Percentiles rank a stretch among this genome's conserved stretches.
These are phyloP conservation scores for Aspergillus neoniger DNA, from an alignment of 2,329 filamentous ascomycete species.

Conservation along the genomic window DNA sequence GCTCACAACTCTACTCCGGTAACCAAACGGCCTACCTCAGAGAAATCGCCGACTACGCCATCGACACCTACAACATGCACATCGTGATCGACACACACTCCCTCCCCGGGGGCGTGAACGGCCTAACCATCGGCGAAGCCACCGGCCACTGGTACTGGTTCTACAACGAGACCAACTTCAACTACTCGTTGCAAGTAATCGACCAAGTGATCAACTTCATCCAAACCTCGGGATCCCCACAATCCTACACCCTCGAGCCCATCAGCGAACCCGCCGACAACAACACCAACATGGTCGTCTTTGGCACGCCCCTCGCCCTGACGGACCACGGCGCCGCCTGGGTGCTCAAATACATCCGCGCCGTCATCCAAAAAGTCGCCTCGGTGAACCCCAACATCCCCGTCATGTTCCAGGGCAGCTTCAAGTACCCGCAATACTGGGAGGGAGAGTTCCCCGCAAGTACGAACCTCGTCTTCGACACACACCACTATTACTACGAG, in stretches of 20 bases:
- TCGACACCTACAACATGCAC: constrained; percentile 27
- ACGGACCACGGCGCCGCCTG: constrained; percentile 26
- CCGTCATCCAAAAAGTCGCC: constrained; percentile 22
- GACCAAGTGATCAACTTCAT: constrained; percentile 25
- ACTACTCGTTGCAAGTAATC: constrained; percentile 25
- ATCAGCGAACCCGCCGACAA: constrained; percentile 31
- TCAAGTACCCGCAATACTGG: constrained; percentile 27
- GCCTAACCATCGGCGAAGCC: constrained; percentile 28
- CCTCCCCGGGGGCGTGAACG: constrained; percentile 30
- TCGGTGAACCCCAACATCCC: constrained; percentile 21
- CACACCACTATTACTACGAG: constrained; percentile 30
- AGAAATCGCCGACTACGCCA: constrained; percentile 26
- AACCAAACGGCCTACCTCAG: constrained; percentile 24
- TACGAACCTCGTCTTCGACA: constrained; percentile 29
- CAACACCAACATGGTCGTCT: constrained; percentile 23
- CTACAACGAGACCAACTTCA: constrained; percentile 26
- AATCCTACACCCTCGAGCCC: constrained; percentile 27
- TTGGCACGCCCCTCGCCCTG: constrained; percentile 28
- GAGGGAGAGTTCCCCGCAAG: constrained; percentile 15
- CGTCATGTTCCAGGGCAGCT: constrained; percentile 32
- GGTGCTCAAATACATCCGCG: constrained; percentile 26
- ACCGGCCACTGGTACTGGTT: constrained; percentile 29
- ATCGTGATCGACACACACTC: constrained; percentile 31
- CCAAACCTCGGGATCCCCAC: constrained; percentile 17
- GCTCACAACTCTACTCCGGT: constrained; percentile 29